These are phyloP conservation scores for Trichoderma atrobrunneum DNA, from an alignment of 2,329 filamentous ascomycete species.

Conservation along the genomic window DNA sequence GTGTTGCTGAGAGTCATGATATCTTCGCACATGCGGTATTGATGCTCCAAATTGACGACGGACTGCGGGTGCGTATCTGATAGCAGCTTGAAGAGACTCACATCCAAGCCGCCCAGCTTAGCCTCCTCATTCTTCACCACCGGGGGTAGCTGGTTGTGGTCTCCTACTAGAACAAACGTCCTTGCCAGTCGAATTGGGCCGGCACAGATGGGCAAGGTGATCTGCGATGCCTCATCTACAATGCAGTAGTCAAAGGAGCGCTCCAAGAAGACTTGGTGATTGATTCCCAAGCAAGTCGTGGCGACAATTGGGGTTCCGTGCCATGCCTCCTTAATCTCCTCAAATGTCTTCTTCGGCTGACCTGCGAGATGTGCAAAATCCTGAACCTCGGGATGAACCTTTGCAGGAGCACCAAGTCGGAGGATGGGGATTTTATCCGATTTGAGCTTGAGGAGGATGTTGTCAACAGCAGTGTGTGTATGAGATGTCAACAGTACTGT, in stretches of 20 bases:
- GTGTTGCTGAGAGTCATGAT: conserved; percentile 93
- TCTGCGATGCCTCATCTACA: conserved; percentile 96
- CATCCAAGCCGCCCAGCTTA: conserved; percentile 78
- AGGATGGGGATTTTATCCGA: conserved; percentile 74
- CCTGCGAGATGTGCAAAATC: conserved; percentile 79
- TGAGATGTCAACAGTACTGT: conserved; percentile 92
- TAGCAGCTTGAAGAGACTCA: conserved; percentile 89
- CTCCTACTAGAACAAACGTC: conserved; percentile 92
- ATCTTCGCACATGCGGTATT: conserved; percentile 98
- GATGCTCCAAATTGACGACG: conserved; percentile 88
- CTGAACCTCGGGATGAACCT: conserved; percentile 84
- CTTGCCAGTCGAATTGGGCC: conserved; percentile 90
- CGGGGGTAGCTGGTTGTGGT: conserved; percentile 93
- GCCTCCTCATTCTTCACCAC: conserved; percentile 91
- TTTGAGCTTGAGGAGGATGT: conserved; percentile 89
- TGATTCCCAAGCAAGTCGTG: conserved; percentile 90
- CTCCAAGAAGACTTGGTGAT: conserved; percentile 82
- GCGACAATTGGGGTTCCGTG: conserved; percentile 86
- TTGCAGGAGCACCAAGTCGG: conserved; percentile 79
- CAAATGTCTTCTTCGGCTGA: conserved; percentile 70
- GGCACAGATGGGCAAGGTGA: conserved; percentile 90
- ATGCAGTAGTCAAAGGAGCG: conserved; percentile 97
- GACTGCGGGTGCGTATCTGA: conserved; percentile 84
- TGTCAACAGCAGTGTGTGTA: conserved; percentile 96
- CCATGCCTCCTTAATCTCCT: conserved; percentile 81